These are phyloP conservation scores for Auriscalpium microsporum DNA, from an alignment of 768 basidiomycete genomes.

Conservation along the genomic window DNA sequence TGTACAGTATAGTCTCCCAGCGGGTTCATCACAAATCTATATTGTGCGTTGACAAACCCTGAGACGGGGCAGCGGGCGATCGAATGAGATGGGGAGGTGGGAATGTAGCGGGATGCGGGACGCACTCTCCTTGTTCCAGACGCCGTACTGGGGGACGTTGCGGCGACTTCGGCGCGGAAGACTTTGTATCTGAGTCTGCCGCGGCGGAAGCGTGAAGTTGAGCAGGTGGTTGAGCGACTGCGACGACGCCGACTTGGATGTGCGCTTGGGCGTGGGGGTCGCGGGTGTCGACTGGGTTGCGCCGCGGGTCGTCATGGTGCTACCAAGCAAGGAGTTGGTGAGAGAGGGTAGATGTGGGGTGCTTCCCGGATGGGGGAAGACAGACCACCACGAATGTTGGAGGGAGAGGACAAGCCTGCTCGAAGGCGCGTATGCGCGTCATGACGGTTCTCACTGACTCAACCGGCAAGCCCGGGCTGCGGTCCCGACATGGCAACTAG, in stretches of 20 bases:
- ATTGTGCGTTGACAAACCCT: constrained; percentile 96
- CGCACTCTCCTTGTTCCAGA: constrained; percentile 92
- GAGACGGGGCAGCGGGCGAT: constrained; percentile 13
- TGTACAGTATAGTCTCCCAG: constrained; percentile 88
- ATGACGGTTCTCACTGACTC: constrained; percentile 18
- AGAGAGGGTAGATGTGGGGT: constrained; percentile 18
- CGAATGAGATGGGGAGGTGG: neutral
- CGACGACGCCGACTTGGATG: constrained; percentile 58
- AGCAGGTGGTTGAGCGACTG: constrained; percentile 80
- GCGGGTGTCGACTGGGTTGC: constrained; percentile 20
- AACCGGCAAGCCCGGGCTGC: constrained; percentile 18
- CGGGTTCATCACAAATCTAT: constrained; percentile 93
- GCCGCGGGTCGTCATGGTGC: constrained; percentile 12
- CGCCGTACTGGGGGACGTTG: constrained; percentile 49
- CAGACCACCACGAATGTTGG: constrained; percentile 22
- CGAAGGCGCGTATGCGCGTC: neutral
- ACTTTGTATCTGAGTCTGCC: constrained; percentile 51
- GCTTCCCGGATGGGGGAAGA: constrained; percentile 44
- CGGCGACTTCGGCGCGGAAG: constrained; percentile 72
- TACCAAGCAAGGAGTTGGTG: neutral
- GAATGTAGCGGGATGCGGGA: constrained; percentile 14
- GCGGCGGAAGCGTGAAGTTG: constrained; percentile 88
- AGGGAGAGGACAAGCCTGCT: constrained; percentile 10
- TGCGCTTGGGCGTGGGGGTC: constrained; percentile 44
- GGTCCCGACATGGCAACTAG: too few relatives aligned